A percentile compares a stretch with the other conserved stretches of the same genome.
These are phyloP conservation scores for Globisporangium uncinulatum DNA, from an alignment of 352 stramenopile species.

Conservation along the genomic window DNA sequence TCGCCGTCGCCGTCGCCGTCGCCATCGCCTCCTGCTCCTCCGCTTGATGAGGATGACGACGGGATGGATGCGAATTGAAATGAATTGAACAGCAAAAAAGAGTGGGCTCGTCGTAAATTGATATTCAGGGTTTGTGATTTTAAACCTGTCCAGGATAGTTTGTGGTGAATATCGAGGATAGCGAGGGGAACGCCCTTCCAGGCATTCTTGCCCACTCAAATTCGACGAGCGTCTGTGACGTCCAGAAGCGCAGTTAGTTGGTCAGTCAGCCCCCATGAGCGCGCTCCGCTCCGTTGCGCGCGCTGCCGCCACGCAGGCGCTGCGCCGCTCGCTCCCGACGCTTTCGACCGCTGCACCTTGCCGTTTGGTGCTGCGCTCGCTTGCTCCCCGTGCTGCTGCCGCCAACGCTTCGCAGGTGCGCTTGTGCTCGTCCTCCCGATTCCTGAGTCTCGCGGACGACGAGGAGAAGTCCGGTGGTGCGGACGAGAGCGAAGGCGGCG, in stretches of 20 bases:
- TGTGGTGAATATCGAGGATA: not conserved
- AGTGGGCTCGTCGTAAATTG: not conserved
- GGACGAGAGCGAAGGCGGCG: constrained; percentile 17
- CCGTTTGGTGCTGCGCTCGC: constrained; percentile 1
- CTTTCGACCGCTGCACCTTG: not conserved
- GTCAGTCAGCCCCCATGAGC: constrained; percentile 14
- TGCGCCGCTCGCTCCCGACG: not conserved
- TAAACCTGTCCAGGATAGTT: not conserved
- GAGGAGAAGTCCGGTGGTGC: constrained; percentile 24
- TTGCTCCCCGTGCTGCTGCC: not conserved
- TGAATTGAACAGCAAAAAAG: not conserved
- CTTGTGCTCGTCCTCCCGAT: constrained; percentile 57
- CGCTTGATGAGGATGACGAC: not conserved
- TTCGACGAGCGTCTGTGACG: not conserved
- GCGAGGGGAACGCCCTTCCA: no score
- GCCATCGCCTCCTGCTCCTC: not conserved
- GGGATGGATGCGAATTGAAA: not conserved
- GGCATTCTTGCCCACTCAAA: not conserved
- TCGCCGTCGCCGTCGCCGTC: not conserved
- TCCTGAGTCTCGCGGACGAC: constrained; percentile 67
- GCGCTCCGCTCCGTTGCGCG: constrained; percentile 22
- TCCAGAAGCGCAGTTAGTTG: not conserved
- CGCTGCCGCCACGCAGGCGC: constrained; percentile 12
- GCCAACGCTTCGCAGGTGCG: constrained; percentile 14
- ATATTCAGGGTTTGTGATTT: not conserved